Conservation (phyloP, 1,139 yeast genomes). For the Suhomyces bribrorum region DNA sequence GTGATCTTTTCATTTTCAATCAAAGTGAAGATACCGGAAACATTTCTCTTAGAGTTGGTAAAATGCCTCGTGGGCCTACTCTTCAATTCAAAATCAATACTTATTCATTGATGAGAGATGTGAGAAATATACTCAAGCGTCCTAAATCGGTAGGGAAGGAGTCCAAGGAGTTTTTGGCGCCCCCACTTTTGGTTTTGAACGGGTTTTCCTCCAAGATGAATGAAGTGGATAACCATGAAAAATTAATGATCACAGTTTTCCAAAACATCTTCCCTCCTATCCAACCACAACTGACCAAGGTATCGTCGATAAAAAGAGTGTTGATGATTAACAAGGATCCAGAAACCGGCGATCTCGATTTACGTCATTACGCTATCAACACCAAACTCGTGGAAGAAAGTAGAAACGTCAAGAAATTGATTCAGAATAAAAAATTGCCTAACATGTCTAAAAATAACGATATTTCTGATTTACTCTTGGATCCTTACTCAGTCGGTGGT, state of each 20-base stretch:
- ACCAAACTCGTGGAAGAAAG: slow-evolving; percentile 86
- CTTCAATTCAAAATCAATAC: slow-evolving; percentile 74
- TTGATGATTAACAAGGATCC: slow-evolving; percentile 75
- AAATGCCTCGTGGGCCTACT: slow-evolving; percentile 94
- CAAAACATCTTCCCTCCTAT: slow-evolving; percentile 97
- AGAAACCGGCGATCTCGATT: slow-evolving; percentile 69
- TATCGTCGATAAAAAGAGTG: slow-evolving; percentile 77
- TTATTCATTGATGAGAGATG: slow-evolving; percentile 83
- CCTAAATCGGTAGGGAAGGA: slow-evolving; percentile 72
- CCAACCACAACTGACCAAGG: slow-evolving; percentile 75
- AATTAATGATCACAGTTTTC: slow-evolving; percentile 82
- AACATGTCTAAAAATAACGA: slow-evolving; percentile 68
- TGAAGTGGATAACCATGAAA: slow-evolving; percentile 67
- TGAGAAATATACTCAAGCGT: slow-evolving; percentile 62
- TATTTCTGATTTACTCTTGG: slow-evolving; percentile 80
- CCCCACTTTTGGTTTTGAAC: slow-evolving; percentile 90
- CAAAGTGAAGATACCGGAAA: slow-evolving; percentile 78
- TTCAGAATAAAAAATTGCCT: slow-evolving; percentile 72
- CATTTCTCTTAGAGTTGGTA: slow-evolving; percentile 78
- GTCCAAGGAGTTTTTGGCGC: slow-evolving; percentile 63
- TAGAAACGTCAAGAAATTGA: slow-evolving; percentile 74
- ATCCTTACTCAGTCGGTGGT: slow-evolving; percentile 77
- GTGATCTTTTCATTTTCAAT: slow-evolving; percentile 83
- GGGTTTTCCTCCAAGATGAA: slow-evolving; percentile 65
- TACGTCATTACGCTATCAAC: slow-evolving; percentile 89